phyloP scores from a whole-genome alignment of 441 rosid species.

The Populus hybrid region DNA sequence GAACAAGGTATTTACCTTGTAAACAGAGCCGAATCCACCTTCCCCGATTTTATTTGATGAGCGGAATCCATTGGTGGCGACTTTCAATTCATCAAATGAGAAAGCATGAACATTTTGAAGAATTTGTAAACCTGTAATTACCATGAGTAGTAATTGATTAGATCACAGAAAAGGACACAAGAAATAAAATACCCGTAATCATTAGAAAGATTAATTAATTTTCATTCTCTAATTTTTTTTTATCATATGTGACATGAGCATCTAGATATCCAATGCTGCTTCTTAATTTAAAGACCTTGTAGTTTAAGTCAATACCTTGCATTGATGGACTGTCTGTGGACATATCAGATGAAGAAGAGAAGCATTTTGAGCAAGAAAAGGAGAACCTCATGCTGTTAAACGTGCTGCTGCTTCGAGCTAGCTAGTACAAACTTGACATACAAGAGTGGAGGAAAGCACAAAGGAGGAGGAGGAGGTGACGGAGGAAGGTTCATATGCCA shows the following conservation, averaged over 20 bases:
- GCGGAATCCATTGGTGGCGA: constrained; percentile 39
- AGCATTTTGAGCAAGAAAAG: background rate
- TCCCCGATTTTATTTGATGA: constrained; percentile 42
- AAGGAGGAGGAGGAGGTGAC: background rate
- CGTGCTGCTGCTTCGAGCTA: background rate
- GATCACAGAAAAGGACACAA: background rate
- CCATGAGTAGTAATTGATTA: background rate
- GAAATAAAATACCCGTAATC: background rate
- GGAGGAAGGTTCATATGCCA: background rate
- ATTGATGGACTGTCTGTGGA: background rate
- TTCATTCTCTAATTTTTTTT: background rate
- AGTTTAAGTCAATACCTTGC: background rate
- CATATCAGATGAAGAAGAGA: background rate
- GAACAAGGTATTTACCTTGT: constrained; percentile 26
- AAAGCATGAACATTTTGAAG: constrained; percentile 25
- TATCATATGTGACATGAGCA: background rate
- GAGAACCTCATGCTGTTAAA: background rate
- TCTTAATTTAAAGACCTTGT: background rate
- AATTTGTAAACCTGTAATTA: constrained; percentile 11
- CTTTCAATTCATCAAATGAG: constrained; percentile 29
- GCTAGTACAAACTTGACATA: background rate
- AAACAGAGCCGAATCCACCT: constrained; percentile 56
- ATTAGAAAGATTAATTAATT: background rate
- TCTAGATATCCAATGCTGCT: no score
- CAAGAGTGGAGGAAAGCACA: background rate